Evolutionary conservation across 1,284 basidiomycete species (phyloP), one percentile per base, ranked within the genome.

Genomic region (Ustanciosporium gigantosporum): DNA sequence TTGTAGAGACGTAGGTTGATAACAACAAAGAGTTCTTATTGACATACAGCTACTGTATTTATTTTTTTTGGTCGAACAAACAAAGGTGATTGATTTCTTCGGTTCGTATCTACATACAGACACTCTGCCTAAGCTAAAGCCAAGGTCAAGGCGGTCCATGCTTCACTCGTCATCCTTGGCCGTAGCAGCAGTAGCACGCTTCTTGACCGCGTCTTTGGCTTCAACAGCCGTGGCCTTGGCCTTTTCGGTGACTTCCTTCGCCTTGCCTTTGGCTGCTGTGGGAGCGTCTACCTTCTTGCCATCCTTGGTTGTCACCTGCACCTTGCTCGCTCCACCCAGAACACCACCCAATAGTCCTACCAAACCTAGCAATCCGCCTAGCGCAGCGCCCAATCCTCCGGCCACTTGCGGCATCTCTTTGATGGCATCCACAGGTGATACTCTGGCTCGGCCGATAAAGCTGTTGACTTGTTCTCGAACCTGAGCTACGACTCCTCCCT

Each of bases 401-500:
- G 71, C 66, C 1, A 74, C 66, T 32, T 69, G 60, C 16, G 71
- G 70, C 58, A 68, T 60, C 50, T 61, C 60, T 53, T 66, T 68
- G 42, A 74, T 53, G 9, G 73, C 74, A 32, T 46, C 59, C 41
- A 75, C 36, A 25, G 71, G 71, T 36, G 72, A 67, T 27, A 51
- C 52, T 23, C 45, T 38, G 3, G 67, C 66, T 16, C 50, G 50
- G 9, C 35, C 58, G 32, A 73, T 46, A 29, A 71, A 66, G 4
- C 46, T 40, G 38, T 59, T 44, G 36, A 70, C 45, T 45, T 68
- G 61, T 25, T 31, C 31, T 22, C 58, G 52, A 15, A 65, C 49
- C 44, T 64, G 58, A 9, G 41, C 53, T 32, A 65, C 53, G 16
- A 61, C 56, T 13, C 50, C 59, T 19, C 42, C 41, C 23, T 42